phyloP scores from a whole-genome alignment of 1,284 basidiomycete species.

The Fomitopsis palustris region DNA sequence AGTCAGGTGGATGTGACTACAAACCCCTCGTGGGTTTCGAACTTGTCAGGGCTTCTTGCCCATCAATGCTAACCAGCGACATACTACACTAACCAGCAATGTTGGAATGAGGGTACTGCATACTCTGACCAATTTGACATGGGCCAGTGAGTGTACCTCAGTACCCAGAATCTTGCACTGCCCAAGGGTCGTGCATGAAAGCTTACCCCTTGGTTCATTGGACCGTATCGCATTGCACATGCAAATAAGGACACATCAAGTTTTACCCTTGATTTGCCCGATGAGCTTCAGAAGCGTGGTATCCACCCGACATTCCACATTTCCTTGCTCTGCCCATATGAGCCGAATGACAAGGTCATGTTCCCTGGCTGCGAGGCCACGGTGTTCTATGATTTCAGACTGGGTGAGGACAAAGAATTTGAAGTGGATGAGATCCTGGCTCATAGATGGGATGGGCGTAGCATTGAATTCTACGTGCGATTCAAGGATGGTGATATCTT shows the following conservation, averaged over 20 bases:
- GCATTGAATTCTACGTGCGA: constrained; percentile 27
- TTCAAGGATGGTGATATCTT: constrained; percentile 32
- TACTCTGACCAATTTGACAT: background rate
- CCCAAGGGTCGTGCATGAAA: constrained; percentile 31
- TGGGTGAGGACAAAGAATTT: constrained; percentile 15
- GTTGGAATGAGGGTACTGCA: constrained; percentile 4
- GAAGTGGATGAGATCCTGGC: constrained; percentile 25
- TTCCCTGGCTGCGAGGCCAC: constrained; percentile 22
- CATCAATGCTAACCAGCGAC: too few relatives aligned
- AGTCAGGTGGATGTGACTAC: too few relatives aligned
- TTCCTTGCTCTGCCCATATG: constrained; percentile 17
- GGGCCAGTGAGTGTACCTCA: constrained; percentile 31
- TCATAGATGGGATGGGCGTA: constrained; percentile 26
- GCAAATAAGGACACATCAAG: constrained; percentile 15
- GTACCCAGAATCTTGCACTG: constrained; percentile 31
- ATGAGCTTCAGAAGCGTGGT: constrained; percentile 14
- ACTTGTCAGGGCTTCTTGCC: too few relatives aligned
- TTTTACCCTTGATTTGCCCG: constrained; percentile 26
- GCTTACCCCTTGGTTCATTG: constrained; percentile 30
- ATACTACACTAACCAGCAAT: constrained; percentile 23
- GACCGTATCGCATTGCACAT: constrained; percentile 25
- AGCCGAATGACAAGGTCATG: constrained; percentile 21
- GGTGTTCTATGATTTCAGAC: constrained; percentile 25
- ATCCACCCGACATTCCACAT: constrained; percentile 30
- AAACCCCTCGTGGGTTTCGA: too few relatives aligned